phyloP scores from a whole-genome alignment of 1,284 basidiomycete species.

The Acaromyces ingoldii region DNA sequence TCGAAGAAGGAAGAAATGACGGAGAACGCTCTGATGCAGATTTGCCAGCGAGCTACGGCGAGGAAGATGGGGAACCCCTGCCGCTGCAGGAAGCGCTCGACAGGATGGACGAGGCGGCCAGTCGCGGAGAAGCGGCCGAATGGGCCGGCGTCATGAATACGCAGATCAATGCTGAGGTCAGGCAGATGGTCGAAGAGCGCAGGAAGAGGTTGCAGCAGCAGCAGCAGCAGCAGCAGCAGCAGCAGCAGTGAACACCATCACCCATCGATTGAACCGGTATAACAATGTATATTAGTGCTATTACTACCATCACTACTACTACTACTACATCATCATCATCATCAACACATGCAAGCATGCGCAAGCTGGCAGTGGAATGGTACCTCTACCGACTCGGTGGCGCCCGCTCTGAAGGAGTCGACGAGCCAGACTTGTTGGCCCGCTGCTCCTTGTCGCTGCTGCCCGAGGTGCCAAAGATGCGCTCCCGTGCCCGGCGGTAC shows the following conservation, averaged over 20 bases:
- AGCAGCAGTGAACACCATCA: neutral
- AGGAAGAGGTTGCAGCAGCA: neutral
- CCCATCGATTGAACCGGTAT: neutral
- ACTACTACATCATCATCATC: neutral
- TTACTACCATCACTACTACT: neutral
- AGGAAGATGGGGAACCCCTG: neutral
- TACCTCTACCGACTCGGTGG: too few species aligned
- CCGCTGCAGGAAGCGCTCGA: neutral
- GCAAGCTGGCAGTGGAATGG: too few species aligned
- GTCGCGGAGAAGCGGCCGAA: neutral
- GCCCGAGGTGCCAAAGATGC: constrained; percentile 6
- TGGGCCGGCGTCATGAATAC: constrained; percentile 3
- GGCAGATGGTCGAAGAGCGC: neutral
- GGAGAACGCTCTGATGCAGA: neutral
- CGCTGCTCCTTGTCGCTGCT: too few species aligned
- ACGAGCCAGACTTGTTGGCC: neutral
- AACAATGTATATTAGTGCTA: neutral
- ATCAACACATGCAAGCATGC: too few species aligned
- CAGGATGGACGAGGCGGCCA: neutral
- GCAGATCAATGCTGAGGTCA: neutral
- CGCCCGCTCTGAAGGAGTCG: neutral
- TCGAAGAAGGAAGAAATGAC: neutral
- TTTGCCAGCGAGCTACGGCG: neutral
- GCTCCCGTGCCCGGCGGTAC: neutral
- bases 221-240: neutral